Evolutionary conservation across 257 asterid genomes (phyloP).

Genomic region (Solanum commersonii): DNA sequence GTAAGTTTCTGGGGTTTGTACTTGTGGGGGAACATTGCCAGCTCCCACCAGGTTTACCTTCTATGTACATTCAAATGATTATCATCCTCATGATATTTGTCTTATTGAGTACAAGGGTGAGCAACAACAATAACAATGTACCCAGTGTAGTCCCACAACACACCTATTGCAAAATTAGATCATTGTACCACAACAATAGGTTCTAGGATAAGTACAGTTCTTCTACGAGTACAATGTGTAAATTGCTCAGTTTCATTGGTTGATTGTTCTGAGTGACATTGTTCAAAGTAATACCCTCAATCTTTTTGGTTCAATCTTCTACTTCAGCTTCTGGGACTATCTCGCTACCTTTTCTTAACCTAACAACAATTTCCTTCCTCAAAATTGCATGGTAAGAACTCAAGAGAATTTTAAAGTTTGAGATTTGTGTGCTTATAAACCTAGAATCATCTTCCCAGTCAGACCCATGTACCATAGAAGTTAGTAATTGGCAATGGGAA

Average conservation of each 20-base stretch:
- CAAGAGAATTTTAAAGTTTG: background rate
- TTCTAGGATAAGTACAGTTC: background rate
- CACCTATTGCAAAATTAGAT: background rate
- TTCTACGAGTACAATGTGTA: background rate
- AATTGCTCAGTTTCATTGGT: background rate
- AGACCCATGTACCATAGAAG: background rate
- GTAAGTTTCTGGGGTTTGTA: background rate
- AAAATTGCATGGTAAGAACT: background rate
- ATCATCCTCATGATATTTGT: background rate
- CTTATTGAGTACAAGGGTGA: background rate
- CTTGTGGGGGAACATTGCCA: background rate
- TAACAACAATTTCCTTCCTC: background rate
- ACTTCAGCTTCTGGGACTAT: background rate
- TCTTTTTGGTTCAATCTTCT: too few relatives aligned
- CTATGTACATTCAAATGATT: background rate
- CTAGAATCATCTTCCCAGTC: background rate
- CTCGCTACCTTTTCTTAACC: background rate
- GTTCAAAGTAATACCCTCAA: background rate
- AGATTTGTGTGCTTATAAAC: background rate
- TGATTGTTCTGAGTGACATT: background rate
- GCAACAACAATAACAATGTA: background rate
- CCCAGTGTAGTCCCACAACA: background rate
- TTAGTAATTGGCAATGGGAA: background rate
- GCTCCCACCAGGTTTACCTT: background rate
- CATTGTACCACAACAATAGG: background rate